phyloP scores from a whole-genome alignment of 1,284 basidiomycete genomes.

The Cryptococcus jaspeensis region DNA sequence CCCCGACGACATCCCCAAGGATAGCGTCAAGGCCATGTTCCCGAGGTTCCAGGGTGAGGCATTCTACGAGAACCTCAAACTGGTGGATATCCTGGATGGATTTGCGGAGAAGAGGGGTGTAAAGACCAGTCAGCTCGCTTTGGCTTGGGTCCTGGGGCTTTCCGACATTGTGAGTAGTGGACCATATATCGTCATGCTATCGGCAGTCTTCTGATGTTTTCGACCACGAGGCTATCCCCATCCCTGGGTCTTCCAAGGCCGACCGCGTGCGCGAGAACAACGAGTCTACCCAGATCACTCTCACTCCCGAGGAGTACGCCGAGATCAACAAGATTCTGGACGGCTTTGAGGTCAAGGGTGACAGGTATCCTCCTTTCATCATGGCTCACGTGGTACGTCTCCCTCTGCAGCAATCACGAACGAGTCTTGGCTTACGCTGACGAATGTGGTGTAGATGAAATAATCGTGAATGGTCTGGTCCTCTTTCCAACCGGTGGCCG shows the following conservation, averaged over 20 bases:
- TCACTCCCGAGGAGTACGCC: constrained; percentile 47
- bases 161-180: constrained; percentile 50
- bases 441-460: neutral
- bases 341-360: constrained; percentile 29
- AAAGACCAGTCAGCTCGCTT: constrained; percentile 59
- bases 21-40: constrained; percentile 21
- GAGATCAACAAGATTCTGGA: constrained; percentile 52
- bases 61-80: constrained; percentile 58
- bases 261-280: constrained; percentile 57
- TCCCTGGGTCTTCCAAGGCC: constrained; percentile 58
- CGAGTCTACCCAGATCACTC: constrained; percentile 52
- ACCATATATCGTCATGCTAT: neutral
- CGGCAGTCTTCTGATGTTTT: neutral
- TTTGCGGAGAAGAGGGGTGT: constrained; percentile 58
- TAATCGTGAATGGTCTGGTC: too few relatives aligned
- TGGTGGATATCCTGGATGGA: constrained; percentile 55
- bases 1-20: constrained; percentile 56
- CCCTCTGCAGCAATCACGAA: neutral
- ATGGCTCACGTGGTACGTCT: neutral
- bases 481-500: too few relatives aligned
- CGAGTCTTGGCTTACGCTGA: neutral
- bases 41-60: constrained; percentile 52
- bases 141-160: constrained; percentile 61
- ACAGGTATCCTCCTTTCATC: constrained; percentile 24
- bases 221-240: constrained; percentile 53